Evolutionary conservation across 2,329 filamentous ascomycete species (phyloP).

Genomic region (Neocatenulostroma microsporum): DNA sequence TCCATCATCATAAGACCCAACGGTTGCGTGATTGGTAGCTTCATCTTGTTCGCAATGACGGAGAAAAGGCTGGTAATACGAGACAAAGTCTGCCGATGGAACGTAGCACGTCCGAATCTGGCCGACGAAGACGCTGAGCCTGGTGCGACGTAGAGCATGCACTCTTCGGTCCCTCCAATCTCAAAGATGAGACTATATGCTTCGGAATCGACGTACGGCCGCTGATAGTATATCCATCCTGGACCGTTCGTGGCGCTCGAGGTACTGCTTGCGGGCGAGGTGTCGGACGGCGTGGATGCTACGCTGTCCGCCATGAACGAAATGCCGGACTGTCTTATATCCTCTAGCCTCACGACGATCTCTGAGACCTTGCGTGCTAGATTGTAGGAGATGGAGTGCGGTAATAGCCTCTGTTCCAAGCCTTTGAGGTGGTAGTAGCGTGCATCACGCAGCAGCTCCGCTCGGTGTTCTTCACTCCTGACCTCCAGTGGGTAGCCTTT

Average conservation of each 20-base stretch:
- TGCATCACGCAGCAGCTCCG: conserved; percentile 72
- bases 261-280: conserved; percentile 13
- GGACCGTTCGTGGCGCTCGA: conserved; percentile 10
- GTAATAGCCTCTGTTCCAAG: conserved; percentile 77
- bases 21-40: conserved; percentile 52
- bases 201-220: conserved; percentile 74
- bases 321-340: conserved; percentile 81
- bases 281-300: conserved; percentile 11
- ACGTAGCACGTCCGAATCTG: conserved; percentile 51
- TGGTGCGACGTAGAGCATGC: conserved; percentile 15
- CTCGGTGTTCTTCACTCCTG: conserved; percentile 65
- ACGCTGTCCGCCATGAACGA: conserved; percentile 50
- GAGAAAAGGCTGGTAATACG: conserved; percentile 67
- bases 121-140: conserved; percentile 7
- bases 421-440: conserved; percentile 91
- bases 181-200: conserved; percentile 71
- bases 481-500: conserved; percentile 78
- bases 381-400: conserved; percentile 69
- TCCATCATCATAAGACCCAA: conserved; percentile 60
- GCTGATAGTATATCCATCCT: conserved; percentile 67
- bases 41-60: conserved; percentile 73
- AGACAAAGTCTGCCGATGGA: conserved; percentile 62
- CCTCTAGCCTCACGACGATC: conserved; percentile 71
- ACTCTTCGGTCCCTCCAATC: conserved; percentile 58
- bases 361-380: conserved; percentile 59